A percentile compares a stretch with the other conserved stretches of the same genome.
Evolutionary conservation across 129 eudicot species (phyloP).

Genomic region (Heracleum sosnowskyi): DNA sequence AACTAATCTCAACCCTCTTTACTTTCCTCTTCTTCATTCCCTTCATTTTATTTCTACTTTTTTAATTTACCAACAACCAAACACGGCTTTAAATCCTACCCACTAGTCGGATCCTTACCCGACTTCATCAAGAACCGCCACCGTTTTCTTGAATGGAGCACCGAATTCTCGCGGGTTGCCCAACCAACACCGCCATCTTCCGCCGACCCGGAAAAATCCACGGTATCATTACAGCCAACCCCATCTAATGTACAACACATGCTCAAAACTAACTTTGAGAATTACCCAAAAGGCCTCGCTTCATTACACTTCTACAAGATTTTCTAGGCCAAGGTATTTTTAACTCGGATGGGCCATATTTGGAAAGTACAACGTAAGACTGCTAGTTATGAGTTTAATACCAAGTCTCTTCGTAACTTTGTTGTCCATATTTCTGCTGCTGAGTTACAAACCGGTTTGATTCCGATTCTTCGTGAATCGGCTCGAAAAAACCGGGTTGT

Average conservation of each 20-base stretch:
- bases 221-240: constrained; percentile 69
- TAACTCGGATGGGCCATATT: constrained; percentile 59
- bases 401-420: constrained; percentile 54
- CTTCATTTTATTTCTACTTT: constrained; percentile 15
- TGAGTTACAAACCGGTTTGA: constrained; percentile 34
- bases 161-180: constrained; percentile 46
- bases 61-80: constrained; percentile 11
- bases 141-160: constrained; percentile 85
- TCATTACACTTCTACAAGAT: constrained; percentile 50
- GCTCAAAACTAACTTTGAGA: constrained; percentile 59
- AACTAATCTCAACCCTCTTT: constrained; percentile 4
- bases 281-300: constrained; percentile 83
- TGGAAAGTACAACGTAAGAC: constrained; percentile 76
- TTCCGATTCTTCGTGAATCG: constrained; percentile 43
- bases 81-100: constrained; percentile 53
- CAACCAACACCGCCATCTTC: constrained; percentile 67
- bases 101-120: constrained; percentile 59
- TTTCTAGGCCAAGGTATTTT: constrained; percentile 77
- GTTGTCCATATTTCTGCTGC: constrained; percentile 34
- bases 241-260: constrained; percentile 64
- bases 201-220: constrained; percentile 53
- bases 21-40: constrained; percentile 9
- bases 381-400: constrained; percentile 73
- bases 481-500: constrained; percentile 19
- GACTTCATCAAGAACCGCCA: constrained; percentile 62